Evolutionary conservation across 805 yeast species (phyloP).

Genomic region (Candida silvatica): DNA sequence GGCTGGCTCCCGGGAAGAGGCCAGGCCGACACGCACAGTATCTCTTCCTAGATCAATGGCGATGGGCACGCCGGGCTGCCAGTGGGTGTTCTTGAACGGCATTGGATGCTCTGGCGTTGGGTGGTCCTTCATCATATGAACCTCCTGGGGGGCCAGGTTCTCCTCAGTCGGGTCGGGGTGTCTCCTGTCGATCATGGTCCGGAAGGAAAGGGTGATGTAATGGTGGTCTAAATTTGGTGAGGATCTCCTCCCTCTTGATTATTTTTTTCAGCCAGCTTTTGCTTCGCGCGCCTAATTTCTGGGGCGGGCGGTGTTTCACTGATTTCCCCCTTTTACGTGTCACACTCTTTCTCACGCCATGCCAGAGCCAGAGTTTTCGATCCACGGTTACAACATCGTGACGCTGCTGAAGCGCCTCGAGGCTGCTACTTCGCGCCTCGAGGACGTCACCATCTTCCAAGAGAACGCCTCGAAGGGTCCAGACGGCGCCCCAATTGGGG

Average conservation of each 20-base stretch:
- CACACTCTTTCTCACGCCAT: slow-evolving; percentile 4
- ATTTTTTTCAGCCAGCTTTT: no score
- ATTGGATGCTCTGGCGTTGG: slow-evolving; percentile 30
- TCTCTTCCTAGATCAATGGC: slow-evolving; percentile 83
- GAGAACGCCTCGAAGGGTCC: slow-evolving; percentile 37
- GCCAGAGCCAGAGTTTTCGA: slow-evolving; percentile 34
- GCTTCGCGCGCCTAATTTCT: neutral
- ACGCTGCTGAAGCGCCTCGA: slow-evolving; percentile 75
- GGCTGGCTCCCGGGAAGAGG: slow-evolving; percentile 38
- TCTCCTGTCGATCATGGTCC: neutral
- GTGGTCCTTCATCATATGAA: slow-evolving; percentile 34
- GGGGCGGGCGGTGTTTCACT: neutral
- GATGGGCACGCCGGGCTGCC: slow-evolving; percentile 57
- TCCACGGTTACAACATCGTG: slow-evolving; percentile 81
- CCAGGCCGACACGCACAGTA: slow-evolving; percentile 49
- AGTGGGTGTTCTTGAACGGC: slow-evolving; percentile 38
- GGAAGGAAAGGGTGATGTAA: neutral
- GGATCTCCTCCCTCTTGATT: no score
- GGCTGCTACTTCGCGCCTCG: slow-evolving; percentile 89
- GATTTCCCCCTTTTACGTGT: neutral
- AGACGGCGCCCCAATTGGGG: neutral
- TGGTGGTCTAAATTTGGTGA: neutral
- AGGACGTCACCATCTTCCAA: slow-evolving; percentile 77
- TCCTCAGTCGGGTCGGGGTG: slow-evolving; percentile 5
- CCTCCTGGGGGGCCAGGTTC: slow-evolving; percentile 32